Evolutionary conservation across 768 basidiomycete genomes (phyloP).

Genomic region (Mrakia gelida): DNA sequence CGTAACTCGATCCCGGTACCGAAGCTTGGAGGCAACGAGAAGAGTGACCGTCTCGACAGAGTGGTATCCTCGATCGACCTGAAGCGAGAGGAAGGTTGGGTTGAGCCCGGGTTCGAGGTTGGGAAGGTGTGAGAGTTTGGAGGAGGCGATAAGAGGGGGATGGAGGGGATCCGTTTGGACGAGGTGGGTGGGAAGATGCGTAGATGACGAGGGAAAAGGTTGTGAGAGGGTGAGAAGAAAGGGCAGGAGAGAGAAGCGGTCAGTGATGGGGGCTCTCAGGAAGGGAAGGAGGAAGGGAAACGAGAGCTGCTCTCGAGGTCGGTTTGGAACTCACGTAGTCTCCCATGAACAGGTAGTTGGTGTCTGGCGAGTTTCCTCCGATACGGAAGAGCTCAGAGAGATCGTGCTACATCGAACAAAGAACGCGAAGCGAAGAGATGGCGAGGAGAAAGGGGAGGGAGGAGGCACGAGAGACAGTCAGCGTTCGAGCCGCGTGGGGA

Average conservation of each 20-base stretch:
- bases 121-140: neutral
- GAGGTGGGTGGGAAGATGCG: too few relatives aligned
- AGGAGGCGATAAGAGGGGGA: neutral
- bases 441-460: neutral
- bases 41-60: slow-evolving; percentile 98
- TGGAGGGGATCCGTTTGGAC: too few relatives aligned
- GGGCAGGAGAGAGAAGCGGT: neutral
- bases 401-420: slow-evolving; percentile 67
- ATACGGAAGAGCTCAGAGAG: slow-evolving; percentile 98
- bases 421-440: neutral
- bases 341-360: slow-evolving; percentile 99
- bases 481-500: slow-evolving; percentile 1
- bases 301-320: neutral
- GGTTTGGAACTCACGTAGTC: slow-evolving; percentile 61
- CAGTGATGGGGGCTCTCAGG: neutral
- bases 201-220: neutral
- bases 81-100: slow-evolving; percentile 15
- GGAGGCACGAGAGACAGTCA: neutral
- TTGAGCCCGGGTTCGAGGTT: neutral
- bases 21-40: slow-evolving; percentile 92
- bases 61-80: slow-evolving; percentile 63
- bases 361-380: slow-evolving; percentile 97
- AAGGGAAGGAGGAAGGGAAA: neutral
- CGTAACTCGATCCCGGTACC: slow-evolving; percentile 96
- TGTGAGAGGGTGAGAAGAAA: neutral